Percentiles rank a stretch among this genome's conserved stretches.
These are phyloP conservation scores for Platanthera zijinensis DNA, from an alignment of 106 monocot genomes.

Conservation along the genomic window DNA sequence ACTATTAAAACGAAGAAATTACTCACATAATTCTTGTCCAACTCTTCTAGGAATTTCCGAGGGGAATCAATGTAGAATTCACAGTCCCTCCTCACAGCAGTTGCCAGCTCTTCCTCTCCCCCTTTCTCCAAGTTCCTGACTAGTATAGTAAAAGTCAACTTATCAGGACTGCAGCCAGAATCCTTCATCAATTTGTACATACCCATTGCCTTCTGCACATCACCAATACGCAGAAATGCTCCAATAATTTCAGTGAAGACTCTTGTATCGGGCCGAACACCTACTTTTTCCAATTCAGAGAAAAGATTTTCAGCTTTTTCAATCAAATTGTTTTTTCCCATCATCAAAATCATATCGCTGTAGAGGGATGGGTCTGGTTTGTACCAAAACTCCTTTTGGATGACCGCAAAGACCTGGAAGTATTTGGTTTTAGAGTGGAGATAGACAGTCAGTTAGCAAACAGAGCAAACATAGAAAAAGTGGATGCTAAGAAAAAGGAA, in stretches of 20 bases:
- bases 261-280: conserved; percentile 50
- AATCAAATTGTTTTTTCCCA: conserved; percentile 61
- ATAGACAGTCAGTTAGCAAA: neutral
- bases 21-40: conserved; percentile 57
- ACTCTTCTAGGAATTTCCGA: conserved; percentile 52
- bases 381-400: conserved; percentile 57
- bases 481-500: too few species aligned
- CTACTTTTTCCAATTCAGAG: conserved; percentile 32
- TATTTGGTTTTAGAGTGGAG: conserved; percentile 8
- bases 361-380: conserved; percentile 56
- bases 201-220: conserved; percentile 62
- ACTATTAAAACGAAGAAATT: neutral
- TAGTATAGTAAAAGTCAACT: conserved; percentile 67
- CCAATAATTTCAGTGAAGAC: conserved; percentile 75
- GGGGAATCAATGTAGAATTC: conserved; percentile 36
- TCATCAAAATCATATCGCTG: conserved; percentile 72
- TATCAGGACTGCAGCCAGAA: conserved; percentile 43
- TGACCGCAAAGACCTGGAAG: conserved; percentile 55
- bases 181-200: conserved; percentile 62
- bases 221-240: conserved; percentile 45
- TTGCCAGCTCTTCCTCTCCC: conserved; percentile 41
- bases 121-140: conserved; percentile 67
- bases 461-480: neutral
- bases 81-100: conserved; percentile 48
- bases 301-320: conserved; percentile 59